Evolutionary conservation across 2,329 filamentous ascomycete genomes (phyloP).

Genomic region (Aspergillus sclerotialis): DNA sequence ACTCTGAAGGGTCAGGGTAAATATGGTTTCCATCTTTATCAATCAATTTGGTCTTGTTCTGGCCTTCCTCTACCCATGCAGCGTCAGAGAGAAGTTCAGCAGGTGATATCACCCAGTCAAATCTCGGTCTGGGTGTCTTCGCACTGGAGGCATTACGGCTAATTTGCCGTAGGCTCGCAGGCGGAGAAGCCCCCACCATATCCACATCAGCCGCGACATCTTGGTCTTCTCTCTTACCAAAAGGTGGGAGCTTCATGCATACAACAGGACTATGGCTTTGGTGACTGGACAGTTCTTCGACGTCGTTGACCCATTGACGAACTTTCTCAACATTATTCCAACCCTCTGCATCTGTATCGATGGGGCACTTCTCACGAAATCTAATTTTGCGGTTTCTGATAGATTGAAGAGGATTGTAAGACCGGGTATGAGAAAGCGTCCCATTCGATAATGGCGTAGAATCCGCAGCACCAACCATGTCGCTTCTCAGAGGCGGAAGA

Average conservation of each 20-base stretch:
- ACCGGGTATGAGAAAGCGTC: constrained; percentile 50
- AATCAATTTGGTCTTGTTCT: constrained; percentile 75
- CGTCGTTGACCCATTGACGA: constrained; percentile 67
- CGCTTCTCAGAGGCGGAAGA: constrained; percentile 59
- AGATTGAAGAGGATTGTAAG: constrained; percentile 87
- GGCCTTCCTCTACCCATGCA: constrained; percentile 78
- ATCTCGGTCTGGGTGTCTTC: constrained; percentile 64
- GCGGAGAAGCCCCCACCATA: constrained; percentile 23
- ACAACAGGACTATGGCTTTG: constrained; percentile 41
- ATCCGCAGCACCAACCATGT: constrained; percentile 8
- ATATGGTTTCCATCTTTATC: constrained; percentile 70
- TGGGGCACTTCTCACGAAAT: constrained; percentile 65
- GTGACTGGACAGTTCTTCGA: constrained; percentile 45
- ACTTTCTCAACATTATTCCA: constrained; percentile 70
- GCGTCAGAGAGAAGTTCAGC: constrained; percentile 83
- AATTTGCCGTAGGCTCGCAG: constrained; percentile 35
- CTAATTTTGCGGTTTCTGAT: constrained; percentile 85
- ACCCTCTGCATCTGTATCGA: constrained; percentile 68
- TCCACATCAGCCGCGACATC: constrained; percentile 19
- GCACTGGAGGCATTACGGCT: constrained; percentile 38
- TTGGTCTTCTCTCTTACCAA: constrained; percentile 20
- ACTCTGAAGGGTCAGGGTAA: constrained; percentile 35
- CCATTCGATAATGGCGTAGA: constrained; percentile 20
- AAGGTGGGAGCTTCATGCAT: constrained; percentile 38
- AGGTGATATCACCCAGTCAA: constrained; percentile 79